Conservation (phyloP, 139 green algal species). For the Chlamydomonas sp. region DNA sequence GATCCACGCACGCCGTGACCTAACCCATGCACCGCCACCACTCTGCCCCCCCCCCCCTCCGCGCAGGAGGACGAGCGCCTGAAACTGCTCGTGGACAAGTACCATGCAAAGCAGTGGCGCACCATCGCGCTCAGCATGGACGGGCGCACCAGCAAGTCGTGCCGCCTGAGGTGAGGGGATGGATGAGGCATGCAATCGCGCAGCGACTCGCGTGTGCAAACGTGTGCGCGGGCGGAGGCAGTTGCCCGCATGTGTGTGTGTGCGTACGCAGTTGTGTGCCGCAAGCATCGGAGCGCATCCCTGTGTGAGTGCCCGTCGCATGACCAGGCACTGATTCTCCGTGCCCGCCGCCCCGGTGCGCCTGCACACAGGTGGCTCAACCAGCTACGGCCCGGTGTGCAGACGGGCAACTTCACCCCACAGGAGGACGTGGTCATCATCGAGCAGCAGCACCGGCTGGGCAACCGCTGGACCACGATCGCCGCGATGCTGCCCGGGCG, state of each 20-base stretch:
- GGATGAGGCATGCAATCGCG: too few species aligned
- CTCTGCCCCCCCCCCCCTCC: too few species aligned
- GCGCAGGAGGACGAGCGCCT: slow-evolving; percentile 69
- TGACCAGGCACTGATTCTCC: background rate
- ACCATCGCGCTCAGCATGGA: slow-evolving; percentile 45
- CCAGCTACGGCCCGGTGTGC: slow-evolving; percentile 62
- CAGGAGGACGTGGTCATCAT: slow-evolving; percentile 21
- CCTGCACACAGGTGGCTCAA: slow-evolving; percentile 59
- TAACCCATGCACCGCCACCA: too few species aligned
- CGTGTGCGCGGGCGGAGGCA: too few species aligned
- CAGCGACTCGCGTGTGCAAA: too few species aligned
- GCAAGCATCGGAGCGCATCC: too few species aligned
- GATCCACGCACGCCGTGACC: too few species aligned
- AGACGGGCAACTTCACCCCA: slow-evolving; percentile 24
- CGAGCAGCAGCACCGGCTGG: background rate
- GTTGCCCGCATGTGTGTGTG: too few species aligned
- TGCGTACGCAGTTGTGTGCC: too few species aligned
- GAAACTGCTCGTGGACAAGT: slow-evolving; percentile 41
- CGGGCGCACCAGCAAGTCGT: slow-evolving; percentile 60
- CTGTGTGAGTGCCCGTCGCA: too few species aligned
- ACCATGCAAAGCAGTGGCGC: slow-evolving; percentile 63
- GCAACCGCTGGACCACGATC: slow-evolving; percentile 47
- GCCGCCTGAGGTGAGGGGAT: slow-evolving; percentile 47
- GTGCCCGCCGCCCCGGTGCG: background rate
- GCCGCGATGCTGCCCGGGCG: slow-evolving; percentile 38